These are phyloP conservation scores for Eucalyptus virginea DNA, from an alignment of 345 rosid genomes.

Conservation along the genomic window DNA sequence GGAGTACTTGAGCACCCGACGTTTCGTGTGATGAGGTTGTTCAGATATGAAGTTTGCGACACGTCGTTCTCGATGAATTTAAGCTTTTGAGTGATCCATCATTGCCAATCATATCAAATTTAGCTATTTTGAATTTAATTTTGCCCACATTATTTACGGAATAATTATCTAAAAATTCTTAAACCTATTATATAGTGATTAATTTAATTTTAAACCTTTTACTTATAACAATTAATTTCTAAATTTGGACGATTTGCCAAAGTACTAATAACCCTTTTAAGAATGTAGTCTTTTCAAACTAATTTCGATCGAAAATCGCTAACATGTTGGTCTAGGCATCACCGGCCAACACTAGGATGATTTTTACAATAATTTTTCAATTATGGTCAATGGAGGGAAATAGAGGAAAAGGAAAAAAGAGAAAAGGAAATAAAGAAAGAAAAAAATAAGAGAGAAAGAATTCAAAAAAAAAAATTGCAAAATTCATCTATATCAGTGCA, in stretches of 20 bases:
- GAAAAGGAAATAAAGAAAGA: no score
- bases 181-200: no score
- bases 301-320: fast-evolving
- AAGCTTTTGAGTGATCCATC: background rate
- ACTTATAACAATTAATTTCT: background rate
- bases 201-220: fast-evolving
- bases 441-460: background rate
- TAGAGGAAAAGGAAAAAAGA: background rate
- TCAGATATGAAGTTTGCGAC: background rate
- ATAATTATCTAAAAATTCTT: background rate
- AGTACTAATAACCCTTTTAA: background rate
- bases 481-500: fast-evolving
- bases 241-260: background rate
- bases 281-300: fast-evolving
- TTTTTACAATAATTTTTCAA: background rate
- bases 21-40: background rate
- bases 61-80: background rate
- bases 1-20: background rate
- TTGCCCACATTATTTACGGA: background rate
- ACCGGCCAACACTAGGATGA: background rate
- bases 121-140: background rate
- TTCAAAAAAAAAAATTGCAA: background rate
- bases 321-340: fast-evolving
- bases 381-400: fast-evolving
- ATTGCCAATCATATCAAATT: background rate